Conservation (phyloP, 805 yeast species). For the Cyberlindnera suaveolens region DNA sequence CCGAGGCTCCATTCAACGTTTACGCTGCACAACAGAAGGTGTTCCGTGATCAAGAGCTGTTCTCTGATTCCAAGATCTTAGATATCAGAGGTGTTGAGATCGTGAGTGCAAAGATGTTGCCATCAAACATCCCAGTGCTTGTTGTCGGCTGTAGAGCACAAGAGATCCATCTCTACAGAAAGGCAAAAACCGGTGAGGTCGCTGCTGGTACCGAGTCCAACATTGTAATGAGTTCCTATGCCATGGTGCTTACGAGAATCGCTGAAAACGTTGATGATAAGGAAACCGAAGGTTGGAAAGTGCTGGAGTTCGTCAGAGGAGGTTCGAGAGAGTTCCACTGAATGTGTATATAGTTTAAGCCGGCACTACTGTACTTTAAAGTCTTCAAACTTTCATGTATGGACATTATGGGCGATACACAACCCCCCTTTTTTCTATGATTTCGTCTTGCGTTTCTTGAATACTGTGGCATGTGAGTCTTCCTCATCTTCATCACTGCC, state of each 20-base stretch:
- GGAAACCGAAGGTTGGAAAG: slow-evolving; percentile 96
- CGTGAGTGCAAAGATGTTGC: slow-evolving; percentile 79
- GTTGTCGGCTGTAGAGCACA: slow-evolving; percentile 96
- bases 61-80: slow-evolving; percentile 84
- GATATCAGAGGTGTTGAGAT: slow-evolving; percentile 95
- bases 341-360: not conserved
- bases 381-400: not conserved
- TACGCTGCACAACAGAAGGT: slow-evolving; percentile 92
- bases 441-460: slow-evolving; percentile 19
- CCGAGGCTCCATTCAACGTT: slow-evolving; percentile 95
- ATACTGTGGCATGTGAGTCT: slow-evolving; percentile 5
- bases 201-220: slow-evolving; percentile 96
- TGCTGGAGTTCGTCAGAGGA: slow-evolving; percentile 90
- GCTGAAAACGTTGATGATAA: slow-evolving; percentile 87
- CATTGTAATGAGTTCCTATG: slow-evolving; percentile 88
- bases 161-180: slow-evolving; percentile 85
- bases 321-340: slow-evolving; percentile 70
- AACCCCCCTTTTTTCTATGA: not conserved
- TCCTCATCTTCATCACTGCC: slow-evolving; percentile 14
- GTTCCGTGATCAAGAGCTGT: slow-evolving; percentile 82
- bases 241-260: slow-evolving; percentile 88
- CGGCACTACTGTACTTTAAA: not conserved
- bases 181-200: slow-evolving; percentile 85
- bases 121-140: slow-evolving; percentile 85
- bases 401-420: not conserved